Conservation (phyloP, 257 asterid genomes). For the Plantago major region DNA sequence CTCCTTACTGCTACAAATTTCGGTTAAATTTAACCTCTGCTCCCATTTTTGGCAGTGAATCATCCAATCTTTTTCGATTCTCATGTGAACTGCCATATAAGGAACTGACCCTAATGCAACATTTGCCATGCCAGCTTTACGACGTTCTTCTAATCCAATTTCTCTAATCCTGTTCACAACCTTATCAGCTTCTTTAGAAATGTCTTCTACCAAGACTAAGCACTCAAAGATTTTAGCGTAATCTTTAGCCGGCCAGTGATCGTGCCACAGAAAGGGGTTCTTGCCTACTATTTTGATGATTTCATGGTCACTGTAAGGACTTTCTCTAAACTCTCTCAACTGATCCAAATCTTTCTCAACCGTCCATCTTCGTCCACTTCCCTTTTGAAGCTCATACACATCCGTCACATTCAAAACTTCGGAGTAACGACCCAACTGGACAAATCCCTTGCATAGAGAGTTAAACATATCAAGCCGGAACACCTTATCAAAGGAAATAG, state of each 20-base stretch:
- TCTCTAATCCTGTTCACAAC: conserved; percentile 65
- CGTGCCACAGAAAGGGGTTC: conserved; percentile 93
- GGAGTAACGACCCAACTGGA: conserved; percentile 46
- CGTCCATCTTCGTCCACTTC: conserved; percentile 92
- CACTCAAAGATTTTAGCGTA: conserved; percentile 76
- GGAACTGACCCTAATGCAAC: conserved; percentile 26
- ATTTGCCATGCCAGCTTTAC: conserved; percentile 1
- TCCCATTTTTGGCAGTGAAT: conserved; percentile 88
- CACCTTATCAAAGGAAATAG: conserved; percentile 67
- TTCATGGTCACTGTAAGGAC: conserved; percentile 38
- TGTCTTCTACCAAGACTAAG: conserved; percentile 64
- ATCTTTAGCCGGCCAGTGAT: conserved; percentile 86
- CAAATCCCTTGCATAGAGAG: conserved; percentile 67
- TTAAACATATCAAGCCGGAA: conserved; percentile 67
- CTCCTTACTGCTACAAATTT: conserved; percentile 76
- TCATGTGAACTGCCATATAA: conserved; percentile 86
- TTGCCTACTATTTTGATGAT: conserved; percentile 55
- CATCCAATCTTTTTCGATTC: conserved; percentile 95
- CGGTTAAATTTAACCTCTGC: conserved; percentile 52
- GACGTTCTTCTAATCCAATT: conserved; percentile 33
- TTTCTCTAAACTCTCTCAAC: conserved; percentile 35
- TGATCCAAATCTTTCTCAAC: conserved; percentile 54
- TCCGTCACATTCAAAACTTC: conserved; percentile 44
- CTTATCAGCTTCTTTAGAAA: conserved; percentile 67
- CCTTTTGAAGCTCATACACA: conserved; percentile 62